Conservation (phyloP, 1,139 yeast species). For the Kurtzmaniella natalensis region DNA sequence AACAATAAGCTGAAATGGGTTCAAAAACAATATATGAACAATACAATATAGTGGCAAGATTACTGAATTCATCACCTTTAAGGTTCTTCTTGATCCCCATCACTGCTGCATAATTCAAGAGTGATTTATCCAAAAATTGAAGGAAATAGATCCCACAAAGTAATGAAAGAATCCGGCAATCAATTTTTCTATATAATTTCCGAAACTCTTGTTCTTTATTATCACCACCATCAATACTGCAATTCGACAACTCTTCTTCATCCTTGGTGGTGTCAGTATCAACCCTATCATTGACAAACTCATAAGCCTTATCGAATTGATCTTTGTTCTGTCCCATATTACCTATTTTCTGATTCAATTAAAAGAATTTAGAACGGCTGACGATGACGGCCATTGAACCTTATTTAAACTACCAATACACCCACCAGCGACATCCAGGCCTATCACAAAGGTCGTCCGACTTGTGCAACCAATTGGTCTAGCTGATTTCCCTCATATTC, state of each 20-base stretch:
- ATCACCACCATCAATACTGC: too few relatives aligned
- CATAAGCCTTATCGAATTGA: constrained; percentile 7
- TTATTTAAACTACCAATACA: too few relatives aligned
- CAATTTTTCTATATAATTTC: constrained; percentile 20
- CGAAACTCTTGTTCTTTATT: background rate
- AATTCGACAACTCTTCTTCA: too few relatives aligned
- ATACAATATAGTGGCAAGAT: constrained; percentile 39
- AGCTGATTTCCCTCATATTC: constrained; percentile 6
- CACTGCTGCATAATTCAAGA: constrained; percentile 45
- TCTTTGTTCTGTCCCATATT: too few relatives aligned
- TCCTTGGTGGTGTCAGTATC: background rate
- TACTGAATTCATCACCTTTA: constrained; percentile 35
- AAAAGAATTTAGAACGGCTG: too few relatives aligned
- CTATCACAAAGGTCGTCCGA: too few relatives aligned
- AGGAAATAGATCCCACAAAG: constrained; percentile 38
- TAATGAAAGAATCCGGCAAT: constrained; percentile 26
- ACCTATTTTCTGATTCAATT: too few relatives aligned
- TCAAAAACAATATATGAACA: constrained; percentile 47
- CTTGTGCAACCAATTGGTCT: too few relatives aligned
- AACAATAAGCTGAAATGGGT: constrained; percentile 33
- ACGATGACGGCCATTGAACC: too few relatives aligned
- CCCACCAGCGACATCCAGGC: too few relatives aligned
- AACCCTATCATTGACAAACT: constrained; percentile 4
- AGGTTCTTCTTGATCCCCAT: constrained; percentile 44
- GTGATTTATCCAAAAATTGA: constrained; percentile 42